These are phyloP conservation scores for Shiraia sp. DNA, from an alignment of 2,329 filamentous ascomycete species.

Conservation along the genomic window DNA sequence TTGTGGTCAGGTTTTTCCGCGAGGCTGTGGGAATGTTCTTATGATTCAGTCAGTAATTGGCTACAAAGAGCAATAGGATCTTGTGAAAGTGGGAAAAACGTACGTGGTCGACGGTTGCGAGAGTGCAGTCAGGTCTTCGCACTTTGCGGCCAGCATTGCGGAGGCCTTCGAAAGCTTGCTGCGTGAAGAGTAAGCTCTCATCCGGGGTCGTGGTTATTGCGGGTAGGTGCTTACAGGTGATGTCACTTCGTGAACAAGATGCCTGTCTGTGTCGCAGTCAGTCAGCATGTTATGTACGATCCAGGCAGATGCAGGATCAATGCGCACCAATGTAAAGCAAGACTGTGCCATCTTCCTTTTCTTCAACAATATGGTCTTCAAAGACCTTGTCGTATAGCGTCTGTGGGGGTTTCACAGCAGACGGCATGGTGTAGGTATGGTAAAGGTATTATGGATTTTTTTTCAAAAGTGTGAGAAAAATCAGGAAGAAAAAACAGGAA, in stretches of 20 bases:
- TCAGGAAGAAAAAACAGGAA: constrained; percentile 1
- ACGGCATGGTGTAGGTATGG: constrained; percentile 68
- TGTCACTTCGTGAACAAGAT: constrained; percentile 97
- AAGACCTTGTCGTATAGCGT: constrained; percentile 99
- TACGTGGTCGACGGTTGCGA: constrained; percentile 97
- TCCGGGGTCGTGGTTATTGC: constrained; percentile 1
- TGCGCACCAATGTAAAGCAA: constrained; percentile 86
- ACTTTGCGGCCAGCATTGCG: constrained; percentile 87
- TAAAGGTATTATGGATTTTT: constrained; percentile 12
- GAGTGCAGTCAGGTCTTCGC: constrained; percentile 91
- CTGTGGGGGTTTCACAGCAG: constrained; percentile 70
- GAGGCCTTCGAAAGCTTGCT: constrained; percentile 97
- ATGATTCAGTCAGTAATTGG: constrained; percentile 15
- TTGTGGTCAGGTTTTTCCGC: constrained; percentile 90
- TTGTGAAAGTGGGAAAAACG: constrained; percentile 32
- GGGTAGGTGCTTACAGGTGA: constrained; percentile 68
- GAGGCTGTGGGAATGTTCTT: constrained; percentile 93
- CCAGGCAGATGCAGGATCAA: background rate
- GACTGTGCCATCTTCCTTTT: constrained; percentile 91
- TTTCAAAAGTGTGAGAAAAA: background rate
- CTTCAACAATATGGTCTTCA: constrained; percentile 89
- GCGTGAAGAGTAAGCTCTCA: constrained; percentile 22
- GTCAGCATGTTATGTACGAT: constrained; percentile 3
- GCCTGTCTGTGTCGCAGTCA: constrained; percentile 67
- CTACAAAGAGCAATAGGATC: background rate